Evolutionary conservation across 2,329 filamentous ascomycete genomes (phyloP), one percentile per base, ranked within the genome.

Genomic region (Claviceps purpurea): DNA sequence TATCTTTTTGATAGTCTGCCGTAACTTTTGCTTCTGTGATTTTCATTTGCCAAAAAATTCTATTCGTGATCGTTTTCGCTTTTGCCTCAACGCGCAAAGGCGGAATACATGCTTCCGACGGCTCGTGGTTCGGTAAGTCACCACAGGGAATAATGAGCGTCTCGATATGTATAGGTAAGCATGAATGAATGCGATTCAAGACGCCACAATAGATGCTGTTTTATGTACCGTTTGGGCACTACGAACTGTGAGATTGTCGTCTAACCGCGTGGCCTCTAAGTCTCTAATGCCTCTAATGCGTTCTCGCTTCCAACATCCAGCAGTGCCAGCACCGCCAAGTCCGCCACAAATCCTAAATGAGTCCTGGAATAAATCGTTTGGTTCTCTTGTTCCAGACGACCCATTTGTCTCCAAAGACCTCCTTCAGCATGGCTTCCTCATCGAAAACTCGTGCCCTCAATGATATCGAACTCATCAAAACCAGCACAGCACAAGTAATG

Each of bases 351-450:
- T 13, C 24, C 26, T 46, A 54, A 7, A 54, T 10, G 6, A 54
- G 2, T 3, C 53, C 53, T 30, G 77, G 76, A 34, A 79, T 61
- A 46, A 78, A 75, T 34, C 74, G 66, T 44, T 69, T 68, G 5
- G 76, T 79, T 51, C 51, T 61, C 3, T 55, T 54, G 62, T 77
- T 68, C 71, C 75, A 78, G 5, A 56, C 56, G 54, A 72, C 70
- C 75, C 76, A 79, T 48, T 72, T 63, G 11, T 58, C 55, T 0
- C 73, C 72, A 63, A 79, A 79, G 16, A 64, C 61, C 4, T 58
- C 62, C 49, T 58, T 64, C 55, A 79, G 54, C 75, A 81, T 76
- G 1, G 47, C 53, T 57, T 80, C 76, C 57, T 78, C 75, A 54
- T 78, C 68, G 37, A 51, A 58, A 1, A 78, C 69, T 24, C 75